Conservation (phyloP, 2,329 filamentous ascomycete species). For the Neoascochyta sp. region DNA sequence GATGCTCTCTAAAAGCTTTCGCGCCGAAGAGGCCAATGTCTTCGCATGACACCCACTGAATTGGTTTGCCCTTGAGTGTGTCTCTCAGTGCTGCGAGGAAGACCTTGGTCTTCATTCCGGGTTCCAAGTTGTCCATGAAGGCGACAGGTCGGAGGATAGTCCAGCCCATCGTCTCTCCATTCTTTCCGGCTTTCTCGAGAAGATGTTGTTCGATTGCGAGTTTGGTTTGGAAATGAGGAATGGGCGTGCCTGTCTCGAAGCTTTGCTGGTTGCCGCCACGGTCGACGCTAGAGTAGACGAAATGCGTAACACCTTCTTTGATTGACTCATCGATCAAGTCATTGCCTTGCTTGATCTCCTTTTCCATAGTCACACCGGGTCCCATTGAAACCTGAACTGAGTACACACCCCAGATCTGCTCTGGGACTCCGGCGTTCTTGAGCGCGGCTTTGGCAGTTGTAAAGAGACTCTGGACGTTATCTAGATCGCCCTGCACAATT, state of each 20-base stretch:
- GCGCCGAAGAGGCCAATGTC: slow-evolving; percentile 55
- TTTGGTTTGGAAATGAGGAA: slow-evolving; percentile 63
- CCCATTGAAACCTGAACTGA: slow-evolving; percentile 55
- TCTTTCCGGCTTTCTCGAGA: slow-evolving; percentile 43
- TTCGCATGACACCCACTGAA: slow-evolving; percentile 40
- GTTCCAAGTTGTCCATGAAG: slow-evolving; percentile 59
- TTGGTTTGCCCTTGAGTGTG: slow-evolving; percentile 41
- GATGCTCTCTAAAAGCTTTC: slow-evolving; percentile 46
- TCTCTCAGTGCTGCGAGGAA: slow-evolving; percentile 47
- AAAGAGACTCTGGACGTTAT: slow-evolving; percentile 52
- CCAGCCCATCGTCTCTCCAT: slow-evolving; percentile 52
- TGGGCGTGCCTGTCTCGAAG: slow-evolving; percentile 45
- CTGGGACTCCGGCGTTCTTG: slow-evolving; percentile 30
- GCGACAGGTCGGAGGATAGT: slow-evolving; percentile 60
- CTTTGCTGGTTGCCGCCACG: slow-evolving; percentile 56
- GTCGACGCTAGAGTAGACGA: slow-evolving; percentile 63
- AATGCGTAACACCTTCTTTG: slow-evolving; percentile 54
- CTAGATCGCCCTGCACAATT: slow-evolving; percentile 57
- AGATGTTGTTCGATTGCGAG: slow-evolving; percentile 61
- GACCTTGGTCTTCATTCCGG: slow-evolving; percentile 47
- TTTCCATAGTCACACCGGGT: slow-evolving; percentile 41
- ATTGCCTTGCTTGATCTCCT: slow-evolving; percentile 56
- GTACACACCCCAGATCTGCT: slow-evolving; percentile 57
- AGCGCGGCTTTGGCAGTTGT: slow-evolving; percentile 39
- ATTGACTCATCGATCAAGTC: slow-evolving; percentile 57